Evolutionary conservation across 768 basidiomycete species (phyloP).

Genomic region (Lentinula detonsa): DNA sequence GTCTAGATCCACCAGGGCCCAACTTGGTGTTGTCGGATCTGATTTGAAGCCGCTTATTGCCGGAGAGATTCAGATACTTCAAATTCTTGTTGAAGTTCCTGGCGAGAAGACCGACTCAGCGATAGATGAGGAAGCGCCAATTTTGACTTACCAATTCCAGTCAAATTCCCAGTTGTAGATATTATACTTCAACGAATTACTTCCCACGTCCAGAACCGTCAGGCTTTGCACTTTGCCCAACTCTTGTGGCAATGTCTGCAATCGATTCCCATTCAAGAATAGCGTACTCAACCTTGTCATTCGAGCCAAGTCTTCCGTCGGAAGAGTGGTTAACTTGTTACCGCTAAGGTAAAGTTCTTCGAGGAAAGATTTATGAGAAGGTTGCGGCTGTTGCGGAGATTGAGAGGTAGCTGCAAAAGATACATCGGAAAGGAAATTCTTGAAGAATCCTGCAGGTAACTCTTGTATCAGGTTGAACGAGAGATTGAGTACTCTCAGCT

Average conservation of each 20-base stretch:
- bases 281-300: conserved; percentile 65
- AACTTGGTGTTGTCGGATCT: conserved; percentile 55
- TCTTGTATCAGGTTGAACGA: conserved; percentile 92
- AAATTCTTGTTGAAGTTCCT: conserved; percentile 98
- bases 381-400: not conserved
- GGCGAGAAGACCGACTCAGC: not conserved
- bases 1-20: conserved; percentile 17
- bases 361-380: conserved; percentile 32
- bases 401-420: not conserved
- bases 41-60: conserved; percentile 95
- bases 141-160: conserved; percentile 84
- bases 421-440: conserved; percentile 35
- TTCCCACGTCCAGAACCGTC: conserved; percentile 85
- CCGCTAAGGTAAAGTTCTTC: conserved; percentile 92
- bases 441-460: conserved; percentile 73
- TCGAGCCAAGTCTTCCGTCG: conserved; percentile 80
- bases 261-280: conserved; percentile 89
- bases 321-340: conserved; percentile 87
- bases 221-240: conserved; percentile 76
- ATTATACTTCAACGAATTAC: conserved; percentile 92
- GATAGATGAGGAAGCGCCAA: not conserved
- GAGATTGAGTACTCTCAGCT: conserved; percentile 80
- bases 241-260: conserved; percentile 90
- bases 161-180: conserved; percentile 98
- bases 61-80: conserved; percentile 92